phyloP scores from a whole-genome alignment of 768 basidiomycete genomes.

The Xerocomellus amylosporus region DNA sequence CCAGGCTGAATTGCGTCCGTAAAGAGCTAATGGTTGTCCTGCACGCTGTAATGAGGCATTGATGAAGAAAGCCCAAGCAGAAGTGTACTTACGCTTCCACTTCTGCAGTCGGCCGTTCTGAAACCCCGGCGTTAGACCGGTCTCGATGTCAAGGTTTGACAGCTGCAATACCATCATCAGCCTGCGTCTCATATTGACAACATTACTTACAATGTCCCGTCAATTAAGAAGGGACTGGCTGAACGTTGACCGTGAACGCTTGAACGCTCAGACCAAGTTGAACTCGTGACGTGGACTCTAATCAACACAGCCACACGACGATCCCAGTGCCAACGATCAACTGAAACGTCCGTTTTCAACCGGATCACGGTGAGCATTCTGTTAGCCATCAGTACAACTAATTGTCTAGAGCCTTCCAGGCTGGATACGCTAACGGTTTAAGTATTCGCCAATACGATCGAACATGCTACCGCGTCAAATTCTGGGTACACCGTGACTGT shows the following conservation, averaged over 20 bases:
- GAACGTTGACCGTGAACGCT: background rate
- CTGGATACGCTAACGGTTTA: too few relatives aligned
- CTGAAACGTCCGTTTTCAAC: too few relatives aligned
- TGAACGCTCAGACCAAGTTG: background rate
- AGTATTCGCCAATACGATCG: too few relatives aligned
- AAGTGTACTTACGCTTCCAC: constrained; percentile 1
- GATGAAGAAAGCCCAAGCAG: background rate
- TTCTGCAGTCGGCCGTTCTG: background rate
- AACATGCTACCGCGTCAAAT: too few relatives aligned
- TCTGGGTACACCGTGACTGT: too few relatives aligned
- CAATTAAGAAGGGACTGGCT: background rate
- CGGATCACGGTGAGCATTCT: too few relatives aligned
- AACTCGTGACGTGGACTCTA: background rate
- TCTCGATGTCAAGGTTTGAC: background rate
- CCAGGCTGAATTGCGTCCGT: background rate
- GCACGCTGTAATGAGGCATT: constrained; percentile 3
- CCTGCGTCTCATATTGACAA: background rate
- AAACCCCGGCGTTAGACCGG: constrained; percentile 8
- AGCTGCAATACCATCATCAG: constrained; percentile 10
- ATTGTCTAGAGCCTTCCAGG: too few relatives aligned
- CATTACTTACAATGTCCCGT: background rate
- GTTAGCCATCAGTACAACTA: too few relatives aligned
- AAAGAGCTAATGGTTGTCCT: background rate
- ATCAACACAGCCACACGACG: constrained; percentile 9
- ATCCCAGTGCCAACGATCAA: too few relatives aligned